Conservation (phyloP, 805 yeast species). For the Scheffersomyces ergatensis region DNA sequence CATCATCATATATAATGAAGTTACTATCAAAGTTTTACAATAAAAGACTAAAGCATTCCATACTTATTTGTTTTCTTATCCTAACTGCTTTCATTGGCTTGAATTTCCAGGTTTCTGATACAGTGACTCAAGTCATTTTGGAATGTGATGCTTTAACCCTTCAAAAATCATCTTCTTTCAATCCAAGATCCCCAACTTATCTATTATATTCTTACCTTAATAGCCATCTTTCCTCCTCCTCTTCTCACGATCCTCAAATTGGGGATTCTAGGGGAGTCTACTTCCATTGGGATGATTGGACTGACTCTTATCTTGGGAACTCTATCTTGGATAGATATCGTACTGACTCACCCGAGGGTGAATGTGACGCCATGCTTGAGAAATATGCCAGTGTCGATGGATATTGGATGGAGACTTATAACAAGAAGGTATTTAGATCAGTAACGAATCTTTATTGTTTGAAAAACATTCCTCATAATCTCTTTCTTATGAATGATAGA, state of each 20-base stretch:
- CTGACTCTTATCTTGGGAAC: constrained; percentile 25
- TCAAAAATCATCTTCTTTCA: constrained; percentile 19
- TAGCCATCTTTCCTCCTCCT: background rate
- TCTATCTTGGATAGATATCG: constrained; percentile 15
- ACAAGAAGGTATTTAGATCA: constrained; percentile 29
- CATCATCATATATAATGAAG: constrained; percentile 3
- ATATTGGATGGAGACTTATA: constrained; percentile 31
- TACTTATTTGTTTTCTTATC: constrained; percentile 7
- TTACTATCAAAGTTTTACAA: constrained; percentile 15
- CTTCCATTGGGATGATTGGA: constrained; percentile 44
- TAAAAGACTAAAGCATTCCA: constrained; percentile 13
- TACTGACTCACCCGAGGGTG: constrained; percentile 13
- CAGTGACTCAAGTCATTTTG: constrained; percentile 19
- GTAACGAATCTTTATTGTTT: constrained; percentile 33
- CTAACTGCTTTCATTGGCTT: constrained; percentile 7
- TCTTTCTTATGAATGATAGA: constrained; percentile 22
- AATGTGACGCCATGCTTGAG: constrained; percentile 18
- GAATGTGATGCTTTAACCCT: constrained; percentile 20
- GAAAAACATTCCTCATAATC: constrained; percentile 23
- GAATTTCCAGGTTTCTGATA: constrained; percentile 10
- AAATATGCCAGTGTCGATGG: constrained; percentile 27
- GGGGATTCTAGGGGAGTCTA: constrained; percentile 18
- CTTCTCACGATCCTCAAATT: too few species aligned
- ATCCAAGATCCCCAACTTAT: constrained; percentile 14
- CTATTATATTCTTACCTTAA: background rate